A percentile compares a stretch with the other conserved stretches of the same genome.
Conservation (phyloP, 1,284 basidiomycete species). For the Serendipita sp. region DNA sequence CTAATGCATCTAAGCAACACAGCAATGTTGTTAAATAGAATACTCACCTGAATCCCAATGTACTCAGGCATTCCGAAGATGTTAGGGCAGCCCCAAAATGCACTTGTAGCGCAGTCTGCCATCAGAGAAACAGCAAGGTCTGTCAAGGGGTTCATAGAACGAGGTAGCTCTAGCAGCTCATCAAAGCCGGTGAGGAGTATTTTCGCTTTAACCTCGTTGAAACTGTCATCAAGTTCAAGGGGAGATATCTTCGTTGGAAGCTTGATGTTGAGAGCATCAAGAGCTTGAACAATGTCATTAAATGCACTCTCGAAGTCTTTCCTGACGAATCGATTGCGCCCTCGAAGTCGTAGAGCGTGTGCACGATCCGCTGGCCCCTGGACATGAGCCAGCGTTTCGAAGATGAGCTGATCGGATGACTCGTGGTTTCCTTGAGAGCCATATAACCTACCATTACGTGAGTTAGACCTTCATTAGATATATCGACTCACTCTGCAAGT, state of each 20-base stretch:
- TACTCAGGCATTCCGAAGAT: constrained; percentile 39
- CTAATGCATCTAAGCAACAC: constrained; percentile 21
- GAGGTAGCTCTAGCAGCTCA: constrained; percentile 46
- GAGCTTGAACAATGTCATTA: constrained; percentile 40
- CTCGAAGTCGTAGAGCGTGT: constrained; percentile 41
- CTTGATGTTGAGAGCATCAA: constrained; percentile 46
- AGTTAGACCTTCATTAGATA: not conserved
- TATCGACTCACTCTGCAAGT: constrained; percentile 40
- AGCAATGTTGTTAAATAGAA: not conserved
- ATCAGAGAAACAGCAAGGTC: constrained; percentile 49
- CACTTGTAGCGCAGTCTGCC: constrained; percentile 53
- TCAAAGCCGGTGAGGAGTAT: constrained; percentile 54
- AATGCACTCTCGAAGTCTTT: constrained; percentile 42
- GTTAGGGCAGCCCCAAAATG: constrained; percentile 45
- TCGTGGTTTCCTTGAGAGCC: constrained; percentile 32
- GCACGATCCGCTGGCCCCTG: constrained; percentile 39
- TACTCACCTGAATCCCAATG: constrained; percentile 47
- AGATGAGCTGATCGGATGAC: constrained; percentile 35
- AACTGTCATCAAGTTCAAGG: constrained; percentile 42
- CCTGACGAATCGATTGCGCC: constrained; percentile 46
- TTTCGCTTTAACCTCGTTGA: constrained; percentile 53
- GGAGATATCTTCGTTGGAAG: constrained; percentile 37
- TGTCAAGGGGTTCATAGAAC: constrained; percentile 38
- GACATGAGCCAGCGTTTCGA: constrained; percentile 35
- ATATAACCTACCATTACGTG: not conserved